Conservation (phyloP, 768 basidiomycete species). For the Tephrocybe sp. region DNA sequence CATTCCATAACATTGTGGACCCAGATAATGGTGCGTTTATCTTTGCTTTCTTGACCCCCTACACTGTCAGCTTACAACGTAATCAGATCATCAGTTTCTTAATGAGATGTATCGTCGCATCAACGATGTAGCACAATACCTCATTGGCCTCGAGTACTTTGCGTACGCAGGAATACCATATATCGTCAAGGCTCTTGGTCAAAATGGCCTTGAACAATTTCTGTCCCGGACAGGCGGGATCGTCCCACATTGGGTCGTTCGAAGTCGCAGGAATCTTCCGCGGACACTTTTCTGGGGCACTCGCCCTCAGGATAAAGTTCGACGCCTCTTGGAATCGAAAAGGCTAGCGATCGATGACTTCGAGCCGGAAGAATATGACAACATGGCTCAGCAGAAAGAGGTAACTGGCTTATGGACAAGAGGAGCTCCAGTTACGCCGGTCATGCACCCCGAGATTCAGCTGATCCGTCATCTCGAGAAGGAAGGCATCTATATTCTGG, state of each 20-base stretch:
- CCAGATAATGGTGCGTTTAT: not conserved
- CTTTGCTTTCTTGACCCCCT: not conserved
- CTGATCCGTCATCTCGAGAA: constrained; percentile 17
- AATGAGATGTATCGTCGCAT: constrained; percentile 17
- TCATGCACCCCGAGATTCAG: constrained; percentile 16
- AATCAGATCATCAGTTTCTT: constrained; percentile 12
- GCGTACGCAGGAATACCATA: constrained; percentile 15
- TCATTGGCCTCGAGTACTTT: constrained; percentile 14
- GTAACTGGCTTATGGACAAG: constrained; percentile 13
- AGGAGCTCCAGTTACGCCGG: constrained; percentile 13
- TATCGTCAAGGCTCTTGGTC: constrained; percentile 15
- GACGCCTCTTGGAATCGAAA: constrained; percentile 4
- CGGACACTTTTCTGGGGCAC: constrained; percentile 12
- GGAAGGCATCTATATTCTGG: constrained; percentile 7
- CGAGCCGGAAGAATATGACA: constrained; percentile 8
- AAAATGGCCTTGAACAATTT: constrained; percentile 15
- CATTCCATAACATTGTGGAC: constrained; percentile 4
- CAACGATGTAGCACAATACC: constrained; percentile 18
- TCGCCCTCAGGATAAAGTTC: constrained; percentile 11
- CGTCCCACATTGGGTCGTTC: constrained; percentile 10
- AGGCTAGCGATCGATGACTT: constrained; percentile 12
- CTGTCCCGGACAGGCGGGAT: constrained; percentile 15
- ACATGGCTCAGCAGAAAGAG: constrained; percentile 3
- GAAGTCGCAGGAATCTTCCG: not conserved
- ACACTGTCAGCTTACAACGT: not conserved